A percentile compares a stretch with the other conserved stretches of the same genome.
Evolutionary conservation across 2,329 filamentous ascomycete species (phyloP).

Genomic region (Rutstroemia sp.): DNA sequence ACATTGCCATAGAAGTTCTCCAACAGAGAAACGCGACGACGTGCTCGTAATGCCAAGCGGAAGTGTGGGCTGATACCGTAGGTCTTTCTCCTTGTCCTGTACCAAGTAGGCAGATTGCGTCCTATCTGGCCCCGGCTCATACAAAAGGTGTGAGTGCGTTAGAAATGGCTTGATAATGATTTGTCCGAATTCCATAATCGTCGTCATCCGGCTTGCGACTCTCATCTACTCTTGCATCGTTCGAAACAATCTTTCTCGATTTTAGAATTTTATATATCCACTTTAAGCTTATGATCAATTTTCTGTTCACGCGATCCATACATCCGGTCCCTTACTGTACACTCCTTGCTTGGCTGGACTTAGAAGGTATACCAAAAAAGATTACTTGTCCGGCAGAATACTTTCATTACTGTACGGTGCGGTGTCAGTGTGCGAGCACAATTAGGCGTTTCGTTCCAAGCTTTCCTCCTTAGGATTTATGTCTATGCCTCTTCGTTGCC

Average conservation of each 20-base stretch:
- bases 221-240: background rate
- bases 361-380: constrained; percentile 9
- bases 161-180: background rate
- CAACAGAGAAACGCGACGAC: too few species aligned
- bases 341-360: constrained; percentile 2
- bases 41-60: background rate
- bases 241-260: background rate
- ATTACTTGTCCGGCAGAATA: background rate
- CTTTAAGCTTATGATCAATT: background rate
- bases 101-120: background rate
- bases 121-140: background rate
- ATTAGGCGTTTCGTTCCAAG: background rate
- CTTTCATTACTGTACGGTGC: background rate
- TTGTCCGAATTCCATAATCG: background rate
- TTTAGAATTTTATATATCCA: background rate
- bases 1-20: too few species aligned
- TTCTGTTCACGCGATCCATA: background rate
- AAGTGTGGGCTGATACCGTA: background rate
- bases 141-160: background rate
- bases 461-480: constrained; percentile 13
- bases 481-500: constrained; percentile 22
- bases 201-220: background rate
- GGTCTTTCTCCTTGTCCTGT: background rate
- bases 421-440: background rate
- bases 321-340: background rate